Evolutionary conservation across 2,329 filamentous ascomycete species (phyloP).

Genomic region (Ophiocordyceps polyrhachis-furcata): DNA sequence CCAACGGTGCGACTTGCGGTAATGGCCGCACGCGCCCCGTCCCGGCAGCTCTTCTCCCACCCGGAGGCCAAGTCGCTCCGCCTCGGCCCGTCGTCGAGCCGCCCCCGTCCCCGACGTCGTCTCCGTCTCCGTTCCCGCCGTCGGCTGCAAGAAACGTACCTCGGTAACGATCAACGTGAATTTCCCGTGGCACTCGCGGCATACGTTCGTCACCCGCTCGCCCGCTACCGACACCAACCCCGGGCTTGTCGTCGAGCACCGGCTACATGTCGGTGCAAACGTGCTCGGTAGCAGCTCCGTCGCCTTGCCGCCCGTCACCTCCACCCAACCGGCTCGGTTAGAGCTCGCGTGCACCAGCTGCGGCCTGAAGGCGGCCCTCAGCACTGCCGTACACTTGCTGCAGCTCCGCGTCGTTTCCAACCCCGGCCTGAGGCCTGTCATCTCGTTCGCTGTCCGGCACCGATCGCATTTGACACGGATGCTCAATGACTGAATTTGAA

Average conservation of each 20-base stretch:
- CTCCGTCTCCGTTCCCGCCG: constrained; percentile 9
- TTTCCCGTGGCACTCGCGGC: constrained; percentile 59
- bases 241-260: constrained; percentile 51
- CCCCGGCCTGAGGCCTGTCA: constrained; percentile 44
- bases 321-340: constrained; percentile 59
- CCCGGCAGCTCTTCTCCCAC: constrained; percentile 36
- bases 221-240: constrained; percentile 57
- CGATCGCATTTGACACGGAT: constrained; percentile 61
- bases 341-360: constrained; percentile 58
- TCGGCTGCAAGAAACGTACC: constrained; percentile 48
- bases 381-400: constrained; percentile 36
- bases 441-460: constrained; percentile 55
- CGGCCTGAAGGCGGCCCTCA: constrained; percentile 38
- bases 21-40: constrained; percentile 37
- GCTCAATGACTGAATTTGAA: constrained; percentile 48
- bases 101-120: constrained; percentile 19
- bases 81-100: constrained; percentile 22
- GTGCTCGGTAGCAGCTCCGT: constrained; percentile 62
- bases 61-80: constrained; percentile 36
- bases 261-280: constrained; percentile 60
- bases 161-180: constrained; percentile 67
- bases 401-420: constrained; percentile 32
- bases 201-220: constrained; percentile 55
- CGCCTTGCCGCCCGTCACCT: constrained; percentile 55
- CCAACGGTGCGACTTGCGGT: constrained; percentile 41